These are phyloP conservation scores for Magnolia officinalis DNA, from an alignment of 164 flowering plant species.

Conservation along the genomic window DNA sequence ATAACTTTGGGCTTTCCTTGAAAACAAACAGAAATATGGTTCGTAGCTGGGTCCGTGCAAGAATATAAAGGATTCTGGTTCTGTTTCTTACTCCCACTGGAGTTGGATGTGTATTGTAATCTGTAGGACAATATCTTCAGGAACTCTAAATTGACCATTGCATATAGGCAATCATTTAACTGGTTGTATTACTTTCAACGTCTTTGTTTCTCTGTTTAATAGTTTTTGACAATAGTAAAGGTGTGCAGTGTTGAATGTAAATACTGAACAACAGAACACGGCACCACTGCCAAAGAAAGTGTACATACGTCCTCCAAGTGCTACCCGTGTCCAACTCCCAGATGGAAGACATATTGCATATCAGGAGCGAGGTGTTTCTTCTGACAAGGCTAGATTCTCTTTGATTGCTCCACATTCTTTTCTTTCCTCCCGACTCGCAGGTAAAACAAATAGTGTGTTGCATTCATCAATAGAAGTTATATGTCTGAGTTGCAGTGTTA, in stretches of 20 bases:
- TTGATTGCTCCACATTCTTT: constrained; percentile 72
- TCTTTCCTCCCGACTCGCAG: constrained; percentile 88
- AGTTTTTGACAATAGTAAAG: background rate
- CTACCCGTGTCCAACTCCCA: constrained; percentile 64
- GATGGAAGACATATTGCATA: constrained; percentile 90
- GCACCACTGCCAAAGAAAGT: constrained; percentile 46
- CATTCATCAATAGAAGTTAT: background rate
- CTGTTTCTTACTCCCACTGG: too few relatives aligned
- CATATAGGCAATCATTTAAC: background rate
- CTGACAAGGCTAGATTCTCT: constrained; percentile 67
- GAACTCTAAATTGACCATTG: too few relatives aligned
- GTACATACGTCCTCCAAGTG: constrained; percentile 60
- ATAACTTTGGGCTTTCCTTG: too few relatives aligned
- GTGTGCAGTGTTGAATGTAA: constrained; percentile 57
- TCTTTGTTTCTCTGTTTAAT: background rate
- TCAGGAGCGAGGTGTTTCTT: constrained; percentile 69
- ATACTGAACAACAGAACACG: constrained; percentile 26
- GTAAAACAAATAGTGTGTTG: constrained; percentile 27
- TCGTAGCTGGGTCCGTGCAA: too few relatives aligned
- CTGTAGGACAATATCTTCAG: too few relatives aligned
- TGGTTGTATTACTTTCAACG: background rate
- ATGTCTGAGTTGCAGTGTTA: background rate
- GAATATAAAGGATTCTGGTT: too few relatives aligned
- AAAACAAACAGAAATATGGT: too few relatives aligned
- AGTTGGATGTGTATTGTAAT: too few relatives aligned